Evolutionary conservation across 768 basidiomycete genomes (phyloP), one percentile per base, ranked within the genome.

Genomic region (Daedaleopsis sinensis): DNA sequence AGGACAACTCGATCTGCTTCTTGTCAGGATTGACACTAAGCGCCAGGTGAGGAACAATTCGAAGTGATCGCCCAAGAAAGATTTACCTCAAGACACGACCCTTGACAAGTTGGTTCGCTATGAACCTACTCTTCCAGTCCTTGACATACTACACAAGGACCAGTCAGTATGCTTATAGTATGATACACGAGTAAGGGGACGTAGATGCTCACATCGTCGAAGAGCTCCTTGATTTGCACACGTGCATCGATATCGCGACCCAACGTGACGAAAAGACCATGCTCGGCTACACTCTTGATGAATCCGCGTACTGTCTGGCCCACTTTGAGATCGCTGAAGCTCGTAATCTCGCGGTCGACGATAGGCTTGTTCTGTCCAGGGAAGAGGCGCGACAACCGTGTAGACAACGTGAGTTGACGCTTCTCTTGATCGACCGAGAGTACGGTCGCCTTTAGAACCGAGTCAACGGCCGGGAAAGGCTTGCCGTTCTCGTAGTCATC

Each of bases 161-260:
- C 2, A 35, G 12, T 51, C 37, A 51, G 27, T 32, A 32, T 32
- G 27, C 27, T 3, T 32, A 32, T 32, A 55, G 18, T 39, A 24
- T 58, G 5, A 3, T 12, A 18, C 18, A 13, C 39, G 11, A 1
- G 23, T 1, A 2, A 12, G 32, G 10, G 10, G 18, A 16, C 37
- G 57, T 57, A 2, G 18, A 21, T 21, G 61, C 79, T 51, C 56
- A 84, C 85, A 67, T 95, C 94, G 69, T 97, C 93, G 71, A 96
- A 97, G 5, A 96, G 82, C 74, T 97, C 93, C 70, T 83, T 87
- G 71, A 98, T 98, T 76, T 96, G 94, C 27, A 99, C 88, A 18
- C 96, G 87, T 58, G 91, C 95, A 69, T 95, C 93, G 27, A 97
- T 78, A n/a, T 82, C 82, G 35, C 89, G 83, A 11, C 93, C 94